phyloP scores from a whole-genome alignment of 1,139 yeast species.

The Magnusiomyces suaveolens region DNA sequence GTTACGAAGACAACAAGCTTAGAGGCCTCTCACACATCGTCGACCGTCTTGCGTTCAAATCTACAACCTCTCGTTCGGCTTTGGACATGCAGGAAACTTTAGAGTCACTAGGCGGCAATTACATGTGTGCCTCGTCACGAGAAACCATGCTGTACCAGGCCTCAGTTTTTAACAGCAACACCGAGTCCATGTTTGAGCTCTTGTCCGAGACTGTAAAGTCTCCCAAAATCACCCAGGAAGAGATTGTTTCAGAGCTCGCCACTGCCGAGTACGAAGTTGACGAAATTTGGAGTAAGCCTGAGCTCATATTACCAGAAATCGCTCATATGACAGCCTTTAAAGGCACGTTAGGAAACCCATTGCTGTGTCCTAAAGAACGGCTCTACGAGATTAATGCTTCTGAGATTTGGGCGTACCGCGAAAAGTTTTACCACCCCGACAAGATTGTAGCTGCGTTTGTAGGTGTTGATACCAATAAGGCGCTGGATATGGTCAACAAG shows the following conservation, averaged over 20 bases:
- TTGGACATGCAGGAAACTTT: slow-evolving; percentile 65
- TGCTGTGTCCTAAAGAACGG: slow-evolving; percentile 68
- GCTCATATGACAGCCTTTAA: slow-evolving; percentile 76
- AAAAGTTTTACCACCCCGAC: slow-evolving; percentile 65
- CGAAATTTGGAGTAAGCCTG: slow-evolving; percentile 80
- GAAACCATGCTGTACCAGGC: slow-evolving; percentile 92
- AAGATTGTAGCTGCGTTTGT: slow-evolving; percentile 80
- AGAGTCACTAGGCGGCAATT: slow-evolving; percentile 83
- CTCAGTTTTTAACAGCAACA: slow-evolving; percentile 79
- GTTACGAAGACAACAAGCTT: slow-evolving; percentile 51
- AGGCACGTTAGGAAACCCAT: slow-evolving; percentile 76
- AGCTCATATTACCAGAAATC: slow-evolving; percentile 74
- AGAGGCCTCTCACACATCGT: slow-evolving; percentile 73
- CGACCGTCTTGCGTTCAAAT: slow-evolving; percentile 79
- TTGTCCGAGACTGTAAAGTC: slow-evolving; percentile 70
- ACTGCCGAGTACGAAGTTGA: slow-evolving; percentile 75
- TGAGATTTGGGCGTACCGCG: slow-evolving; percentile 53
- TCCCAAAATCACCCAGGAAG: slow-evolving; percentile 61
- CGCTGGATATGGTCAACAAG: slow-evolving; percentile 52
- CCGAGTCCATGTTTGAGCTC: slow-evolving; percentile 70
- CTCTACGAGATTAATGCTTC: slow-evolving; percentile 46
- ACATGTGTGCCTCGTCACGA: slow-evolving; percentile 86
- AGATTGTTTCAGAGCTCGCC: slow-evolving; percentile 60
- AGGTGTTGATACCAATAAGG: slow-evolving; percentile 67
- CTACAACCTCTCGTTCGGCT: slow-evolving; percentile 56